Evolutionary conservation across 495 filamentous ascomycete species (phyloP).

Genomic region (Endocarpon pusillum): DNA sequence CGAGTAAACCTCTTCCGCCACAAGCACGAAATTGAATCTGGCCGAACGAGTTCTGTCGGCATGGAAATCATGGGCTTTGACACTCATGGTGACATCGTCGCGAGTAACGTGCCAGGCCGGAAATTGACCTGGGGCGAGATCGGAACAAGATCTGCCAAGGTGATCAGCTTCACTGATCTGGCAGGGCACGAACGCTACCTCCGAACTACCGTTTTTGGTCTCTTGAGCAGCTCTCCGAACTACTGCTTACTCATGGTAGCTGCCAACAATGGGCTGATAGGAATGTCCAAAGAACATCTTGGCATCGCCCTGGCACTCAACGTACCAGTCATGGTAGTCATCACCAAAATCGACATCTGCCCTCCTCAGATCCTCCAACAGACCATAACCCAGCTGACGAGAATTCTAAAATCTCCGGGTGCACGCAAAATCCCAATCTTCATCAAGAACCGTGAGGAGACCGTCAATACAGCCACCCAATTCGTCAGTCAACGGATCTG

Average conservation of each 20-base stretch:
- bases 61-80: constrained; percentile 99
- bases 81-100: constrained; percentile 67
- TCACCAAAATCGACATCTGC: constrained; percentile 98
- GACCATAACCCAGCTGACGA: constrained; percentile 78
- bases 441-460: constrained; percentile 79
- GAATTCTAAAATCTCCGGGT: constrained; percentile 84
- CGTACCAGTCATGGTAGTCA: constrained; percentile 93
- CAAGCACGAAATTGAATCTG: constrained; percentile 93
- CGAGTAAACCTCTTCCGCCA: constrained; percentile 94
- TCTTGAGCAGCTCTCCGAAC: constrained; percentile 87
- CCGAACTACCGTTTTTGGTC: constrained; percentile 89
- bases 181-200: constrained; percentile 93
- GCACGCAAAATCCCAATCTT: constrained; percentile 96
- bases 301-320: constrained; percentile 91
- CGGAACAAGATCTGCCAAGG: constrained; percentile 83
- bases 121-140: constrained; percentile 97
- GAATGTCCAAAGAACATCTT: constrained; percentile 96
- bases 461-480: constrained; percentile 87
- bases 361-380: constrained; percentile 89
- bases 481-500: constrained; percentile 92
- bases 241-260: constrained; percentile 98
- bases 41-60: constrained; percentile 86
- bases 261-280: constrained; percentile 91
- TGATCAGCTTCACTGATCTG: constrained; percentile 90
- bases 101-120: constrained; percentile 62